Base-by-base conservation (phyloP, 2,329 filamentous ascomycete species). In the Knufia petricola region DNA sequence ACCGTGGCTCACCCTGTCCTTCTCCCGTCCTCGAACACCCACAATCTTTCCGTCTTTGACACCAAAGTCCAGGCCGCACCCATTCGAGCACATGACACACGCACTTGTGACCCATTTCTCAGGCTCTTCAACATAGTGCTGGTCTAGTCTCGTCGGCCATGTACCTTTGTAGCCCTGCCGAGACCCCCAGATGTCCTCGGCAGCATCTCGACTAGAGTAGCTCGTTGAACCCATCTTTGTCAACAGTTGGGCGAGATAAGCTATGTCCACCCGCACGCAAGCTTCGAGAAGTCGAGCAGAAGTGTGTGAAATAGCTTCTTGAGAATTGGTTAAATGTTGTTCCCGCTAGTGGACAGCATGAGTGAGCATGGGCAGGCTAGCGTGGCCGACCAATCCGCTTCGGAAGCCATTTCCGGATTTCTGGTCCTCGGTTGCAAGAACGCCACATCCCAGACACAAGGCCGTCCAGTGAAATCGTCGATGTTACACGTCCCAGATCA, bases 91-190 rank as follows among this genome's bases (percentile, higher is more conserved):
- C 15, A 66, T 55, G 7, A 66, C 61, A 56, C 64, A 67, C 1
- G 64, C 65, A 51, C 64, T 66, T 50, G 66, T 63, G 3, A 67
- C 63, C 64, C 64, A 68, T 56, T 61, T 60, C 2, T 67, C 64
- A 0, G 63, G 63, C 30, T 62, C 59, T 21, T 66, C 63, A 13
- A 62, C 57, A 32, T 49, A 51, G 6, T 58, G 55, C 19, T 48
- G 37, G 48, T 67, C 65, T 3, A 61, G 57, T 34, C 65, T 51
- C 0, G 56, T 56, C 1, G 64, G 64, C 64, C 65, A 67, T 37
- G 64, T 52, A 37, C 63, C 58, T 45, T 63, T 62, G 49, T 63
- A 66, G 0, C 63, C 63, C 2, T 59, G 63, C 12, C 63, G 57
- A 9, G 53, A 48, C 6, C 61, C 62, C 60, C 60, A 66, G 40